A percentile compares a stretch with the other conserved stretches of the same genome.
These are phyloP conservation scores for Annulohypoxylon moriforme DNA, from an alignment of 495 filamentous ascomycete species.

Conservation along the genomic window DNA sequence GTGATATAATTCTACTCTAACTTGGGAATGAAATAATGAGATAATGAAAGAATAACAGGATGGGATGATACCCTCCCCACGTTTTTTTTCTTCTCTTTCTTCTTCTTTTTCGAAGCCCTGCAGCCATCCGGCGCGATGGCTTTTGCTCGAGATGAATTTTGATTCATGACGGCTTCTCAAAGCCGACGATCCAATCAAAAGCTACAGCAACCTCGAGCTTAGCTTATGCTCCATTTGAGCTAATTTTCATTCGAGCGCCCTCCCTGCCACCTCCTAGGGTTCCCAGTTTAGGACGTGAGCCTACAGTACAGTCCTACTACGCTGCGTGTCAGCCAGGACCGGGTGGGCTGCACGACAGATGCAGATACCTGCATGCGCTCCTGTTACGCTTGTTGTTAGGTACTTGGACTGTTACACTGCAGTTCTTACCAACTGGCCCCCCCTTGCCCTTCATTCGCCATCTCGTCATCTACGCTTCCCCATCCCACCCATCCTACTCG, in stretches of 20 bases:
- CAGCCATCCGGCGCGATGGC: slow-evolving; percentile 15
- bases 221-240: slow-evolving; percentile 29
- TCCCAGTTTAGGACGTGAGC: slow-evolving; percentile 26
- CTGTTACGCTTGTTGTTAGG: slow-evolving; percentile 30
- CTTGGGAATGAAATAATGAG: too few relatives aligned
- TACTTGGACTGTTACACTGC: too few relatives aligned
- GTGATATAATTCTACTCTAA: too few relatives aligned
- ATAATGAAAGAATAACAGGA: neutral
- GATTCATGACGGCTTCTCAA: slow-evolving; percentile 15
- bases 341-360: slow-evolving; percentile 41
- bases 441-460: slow-evolving; percentile 37
- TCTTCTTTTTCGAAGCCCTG: slow-evolving; percentile 20
- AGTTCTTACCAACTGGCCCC: slow-evolving; percentile 23
- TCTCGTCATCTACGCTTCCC: slow-evolving; percentile 26
- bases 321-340: slow-evolving; percentile 14
- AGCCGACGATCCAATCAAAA: slow-evolving; percentile 26
- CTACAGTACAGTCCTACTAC: too few relatives aligned
- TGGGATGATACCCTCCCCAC: slow-evolving; percentile 17
- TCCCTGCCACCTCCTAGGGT: neutral
- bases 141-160: slow-evolving; percentile 3
- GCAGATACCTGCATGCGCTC: slow-evolving; percentile 35
- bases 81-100: too few relatives aligned
- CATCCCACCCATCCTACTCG: slow-evolving; percentile 15
- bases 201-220: slow-evolving; percentile 9
- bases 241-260: slow-evolving; percentile 42